Evolutionary conservation across 202 grass and related monocot species (phyloP), one percentile per base, ranked within the genome.

Genomic region (Alloteropsis angusta): DNA sequence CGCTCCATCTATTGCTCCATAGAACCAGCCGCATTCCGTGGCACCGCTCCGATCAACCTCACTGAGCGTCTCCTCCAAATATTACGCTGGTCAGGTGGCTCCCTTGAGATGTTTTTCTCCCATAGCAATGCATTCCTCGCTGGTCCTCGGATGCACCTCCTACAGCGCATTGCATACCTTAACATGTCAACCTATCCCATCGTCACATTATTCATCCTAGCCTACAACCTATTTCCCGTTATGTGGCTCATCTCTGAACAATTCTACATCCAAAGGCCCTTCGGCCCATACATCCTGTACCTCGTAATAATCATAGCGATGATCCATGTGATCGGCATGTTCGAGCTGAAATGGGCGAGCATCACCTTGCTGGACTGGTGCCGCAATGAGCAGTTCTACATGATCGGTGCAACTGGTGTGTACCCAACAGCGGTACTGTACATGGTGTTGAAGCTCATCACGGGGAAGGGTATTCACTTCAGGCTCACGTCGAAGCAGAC

Each of bases 81-180:
- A 13, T 18, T 90, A 0, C 79, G 87, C 0, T 86, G 79, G 87
- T 82, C 87, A 1, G 84, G 79, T 1, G 83, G 83, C 0, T 90
- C 87, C 37, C 79, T 90, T 0, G 83, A 90, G 79, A 90, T 86
- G 79, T 90, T 90, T 80, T 90, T 90, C 75, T 90, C 87, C 61
- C 83, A 86, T 38, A 90, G 75, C 45, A 90, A 86, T 8, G 79
- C 87, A 0, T 22, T 90, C 73, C 55, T 83, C 1, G 79, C 83
- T 9, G 76, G 75, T 1, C 38, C 2, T 3, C 49, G 75, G 11
- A 65, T 90, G 66, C 75, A 80, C 30, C 74, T 48, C 5, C 54
- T 90, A 5, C 83, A 90, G 74, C 78, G 87, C 15, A 14, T 90
- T 0, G 83, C 87, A 1, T 90, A 90, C 39, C 79, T 90, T 11